phyloP scores from a whole-genome alignment of 495 filamentous ascomycete genomes.

The Monascus purpureus region DNA sequence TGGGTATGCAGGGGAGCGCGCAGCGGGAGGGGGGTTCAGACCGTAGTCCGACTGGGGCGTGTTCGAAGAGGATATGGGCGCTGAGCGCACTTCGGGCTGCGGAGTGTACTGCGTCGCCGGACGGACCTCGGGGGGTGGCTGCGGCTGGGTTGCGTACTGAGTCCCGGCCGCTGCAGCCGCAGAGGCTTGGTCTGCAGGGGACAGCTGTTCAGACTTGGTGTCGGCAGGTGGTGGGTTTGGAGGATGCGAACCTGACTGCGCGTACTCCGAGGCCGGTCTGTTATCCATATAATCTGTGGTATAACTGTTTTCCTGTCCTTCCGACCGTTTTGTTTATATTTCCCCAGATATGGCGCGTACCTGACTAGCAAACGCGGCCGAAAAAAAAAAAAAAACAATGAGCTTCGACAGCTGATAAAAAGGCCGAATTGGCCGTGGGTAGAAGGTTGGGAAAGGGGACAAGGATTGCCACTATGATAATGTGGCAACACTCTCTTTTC shows the following conservation, averaged over 20 bases:
- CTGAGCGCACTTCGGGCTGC: conserved; percentile 64
- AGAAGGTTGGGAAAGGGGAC: too few species aligned
- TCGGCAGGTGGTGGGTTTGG: conserved; percentile 58
- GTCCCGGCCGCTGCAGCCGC: conserved; percentile 41
- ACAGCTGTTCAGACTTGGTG: conserved; percentile 63
- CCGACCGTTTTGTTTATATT: too few species aligned
- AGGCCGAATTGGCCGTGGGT: too few species aligned
- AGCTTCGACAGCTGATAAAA: too few species aligned
- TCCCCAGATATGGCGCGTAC: too few species aligned
- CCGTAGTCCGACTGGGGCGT: conserved; percentile 85
- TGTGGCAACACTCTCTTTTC: too few species aligned
- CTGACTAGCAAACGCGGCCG: not conserved
- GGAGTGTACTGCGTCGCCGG: conserved; percentile 40
- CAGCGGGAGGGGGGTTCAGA: conserved; percentile 55
- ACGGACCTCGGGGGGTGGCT: conserved; percentile 33
- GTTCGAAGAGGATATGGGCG: conserved; percentile 50
- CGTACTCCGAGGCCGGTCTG: conserved; percentile 81
- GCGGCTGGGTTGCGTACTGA: conserved; percentile 34
- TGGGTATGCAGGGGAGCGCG: conserved; percentile 66
- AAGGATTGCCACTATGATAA: too few species aligned
- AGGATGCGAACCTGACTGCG: conserved; percentile 97
- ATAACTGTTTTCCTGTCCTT: not conserved
- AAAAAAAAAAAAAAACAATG: not conserved
- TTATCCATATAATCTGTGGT: conserved; percentile 50
- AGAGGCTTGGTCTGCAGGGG: conserved; percentile 70